Evolutionary conservation across 495 filamentous ascomycete species (phyloP).

Genomic region (Pyronema omphalodes): DNA sequence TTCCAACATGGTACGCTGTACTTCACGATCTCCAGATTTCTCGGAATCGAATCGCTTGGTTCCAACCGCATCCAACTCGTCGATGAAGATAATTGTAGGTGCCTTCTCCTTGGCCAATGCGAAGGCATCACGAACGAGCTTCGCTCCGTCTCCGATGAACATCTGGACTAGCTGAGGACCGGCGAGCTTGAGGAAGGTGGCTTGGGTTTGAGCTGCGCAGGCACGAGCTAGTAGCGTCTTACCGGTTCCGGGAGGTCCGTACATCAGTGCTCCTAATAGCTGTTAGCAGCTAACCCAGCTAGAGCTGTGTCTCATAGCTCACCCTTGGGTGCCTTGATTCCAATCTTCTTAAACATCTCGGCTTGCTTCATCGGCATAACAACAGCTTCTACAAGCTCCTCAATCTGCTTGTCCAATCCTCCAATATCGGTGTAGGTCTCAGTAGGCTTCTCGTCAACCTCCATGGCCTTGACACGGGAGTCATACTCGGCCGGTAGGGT

Average conservation of each 20-base stretch:
- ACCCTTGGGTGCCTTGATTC: conserved; percentile 99
- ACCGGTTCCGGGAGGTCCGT: conserved; percentile 88
- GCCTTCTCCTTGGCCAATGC: conserved; percentile 96
- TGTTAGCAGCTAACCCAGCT: conserved; percentile 10
- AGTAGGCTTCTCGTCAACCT: conserved; percentile 98
- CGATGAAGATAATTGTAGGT: conserved; percentile 98
- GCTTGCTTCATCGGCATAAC: conserved; percentile 99
- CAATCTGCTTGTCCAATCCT: conserved; percentile 96
- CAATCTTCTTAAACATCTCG: conserved; percentile 96
- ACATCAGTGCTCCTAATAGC: conserved; percentile 77
- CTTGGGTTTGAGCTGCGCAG: conserved; percentile 93
- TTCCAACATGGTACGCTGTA: conserved; percentile 97
- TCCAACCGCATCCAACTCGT: conserved; percentile 90
- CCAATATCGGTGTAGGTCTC: conserved; percentile 99
- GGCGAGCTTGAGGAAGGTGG: conserved; percentile 96
- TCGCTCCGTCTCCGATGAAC: conserved; percentile 98
- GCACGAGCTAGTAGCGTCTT: conserved; percentile 95
- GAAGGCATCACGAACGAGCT: conserved; percentile 93
- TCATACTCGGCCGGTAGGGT: conserved; percentile 98
- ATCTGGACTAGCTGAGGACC: conserved; percentile 98
- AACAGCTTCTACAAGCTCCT: conserved; percentile 96
- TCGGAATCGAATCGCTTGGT: conserved; percentile 99
- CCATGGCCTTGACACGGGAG: conserved; percentile 98
- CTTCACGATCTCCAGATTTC: conserved; percentile 94
- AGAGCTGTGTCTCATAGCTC: conserved; percentile 14